Percentiles rank a stretch among this genome's conserved stretches.
Conservation (phyloP, 2,329 filamentous ascomycete genomes). For the Dactylonectria estremocensis region DNA sequence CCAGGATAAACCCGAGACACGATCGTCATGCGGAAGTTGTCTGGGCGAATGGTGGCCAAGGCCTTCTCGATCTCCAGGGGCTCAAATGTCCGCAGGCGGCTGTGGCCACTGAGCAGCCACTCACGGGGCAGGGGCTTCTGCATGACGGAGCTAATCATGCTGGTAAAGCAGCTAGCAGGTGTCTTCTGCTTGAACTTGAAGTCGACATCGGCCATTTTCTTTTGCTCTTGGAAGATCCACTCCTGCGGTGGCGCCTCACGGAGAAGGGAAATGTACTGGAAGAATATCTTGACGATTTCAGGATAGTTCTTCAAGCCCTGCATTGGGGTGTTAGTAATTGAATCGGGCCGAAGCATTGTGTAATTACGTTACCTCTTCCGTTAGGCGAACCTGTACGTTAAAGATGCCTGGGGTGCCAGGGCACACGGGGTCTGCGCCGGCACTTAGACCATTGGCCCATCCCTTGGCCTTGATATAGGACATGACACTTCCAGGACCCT, state of each 20-base stretch:
- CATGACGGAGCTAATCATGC: slow-evolving; percentile 88
- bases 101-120: slow-evolving; percentile 86
- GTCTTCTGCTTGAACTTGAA: slow-evolving; percentile 97
- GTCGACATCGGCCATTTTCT: slow-evolving; percentile 90
- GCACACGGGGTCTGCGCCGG: slow-evolving; percentile 82
- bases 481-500: slow-evolving; percentile 93
- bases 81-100: slow-evolving; percentile 85
- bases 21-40: slow-evolving; percentile 90
- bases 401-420: slow-evolving; percentile 85
- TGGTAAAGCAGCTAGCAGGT: slow-evolving; percentile 90
- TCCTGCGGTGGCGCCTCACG: slow-evolving; percentile 84
- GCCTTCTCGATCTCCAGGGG: slow-evolving; percentile 81
- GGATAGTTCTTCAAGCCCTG: slow-evolving; percentile 83
- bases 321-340: slow-evolving; percentile 31
- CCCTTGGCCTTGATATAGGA: slow-evolving; percentile 91
- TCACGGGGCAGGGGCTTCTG: slow-evolving; percentile 90
- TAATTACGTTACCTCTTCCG: slow-evolving; percentile 75
- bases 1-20: slow-evolving; percentile 89
- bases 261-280: slow-evolving; percentile 92
- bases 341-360: neutral
- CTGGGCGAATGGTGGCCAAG: slow-evolving; percentile 81
- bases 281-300: slow-evolving; percentile 86
- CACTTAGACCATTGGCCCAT: slow-evolving; percentile 88
- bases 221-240: slow-evolving; percentile 96
- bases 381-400: slow-evolving; percentile 83